phyloP scores from a whole-genome alignment of 2,329 filamentous ascomycete genomes.

The Verticillium nonalfalfae region DNA sequence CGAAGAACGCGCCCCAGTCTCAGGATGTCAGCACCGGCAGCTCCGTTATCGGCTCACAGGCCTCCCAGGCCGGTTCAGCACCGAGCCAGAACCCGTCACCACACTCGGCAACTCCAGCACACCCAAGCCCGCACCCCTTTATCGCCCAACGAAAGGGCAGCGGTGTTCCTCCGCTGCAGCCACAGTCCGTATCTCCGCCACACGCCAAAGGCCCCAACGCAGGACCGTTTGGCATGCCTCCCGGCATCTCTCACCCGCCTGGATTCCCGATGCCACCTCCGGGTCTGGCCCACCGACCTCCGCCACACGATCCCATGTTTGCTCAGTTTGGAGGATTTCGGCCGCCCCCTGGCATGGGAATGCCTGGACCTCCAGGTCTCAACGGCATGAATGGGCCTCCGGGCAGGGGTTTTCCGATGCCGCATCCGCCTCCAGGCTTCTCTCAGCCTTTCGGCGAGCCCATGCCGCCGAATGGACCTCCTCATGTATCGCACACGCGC shows the following conservation, averaged over 20 bases:
- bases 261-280: slow-evolving; percentile 30
- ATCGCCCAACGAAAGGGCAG: slow-evolving; percentile 59
- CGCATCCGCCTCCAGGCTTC: slow-evolving; percentile 49
- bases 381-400: slow-evolving; percentile 17
- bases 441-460: slow-evolving; percentile 34
- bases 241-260: slow-evolving; percentile 52
- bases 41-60: slow-evolving; percentile 67
- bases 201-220: slow-evolving; percentile 36
- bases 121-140: slow-evolving; percentile 58
- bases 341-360: slow-evolving; percentile 33
- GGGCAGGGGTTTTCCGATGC: slow-evolving; percentile 30
- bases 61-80: slow-evolving; percentile 54
- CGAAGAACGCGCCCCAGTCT: slow-evolving; percentile 58
- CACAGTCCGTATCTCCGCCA: slow-evolving; percentile 58
- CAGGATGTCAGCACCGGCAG: slow-evolving; percentile 46
- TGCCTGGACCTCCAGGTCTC: slow-evolving; percentile 46
- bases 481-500: slow-evolving; percentile 58
- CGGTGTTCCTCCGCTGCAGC: slow-evolving; percentile 26
- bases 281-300: slow-evolving; percentile 34
- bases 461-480: slow-evolving; percentile 30
- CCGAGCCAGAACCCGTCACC: slow-evolving; percentile 54
- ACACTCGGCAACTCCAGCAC: slow-evolving; percentile 55
- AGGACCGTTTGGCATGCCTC: slow-evolving; percentile 48
- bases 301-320: slow-evolving; percentile 46
- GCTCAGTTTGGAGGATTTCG: slow-evolving; percentile 36